Conservation (phyloP, 805 yeast species). For the Wickerhamomyces pijperi region DNA sequence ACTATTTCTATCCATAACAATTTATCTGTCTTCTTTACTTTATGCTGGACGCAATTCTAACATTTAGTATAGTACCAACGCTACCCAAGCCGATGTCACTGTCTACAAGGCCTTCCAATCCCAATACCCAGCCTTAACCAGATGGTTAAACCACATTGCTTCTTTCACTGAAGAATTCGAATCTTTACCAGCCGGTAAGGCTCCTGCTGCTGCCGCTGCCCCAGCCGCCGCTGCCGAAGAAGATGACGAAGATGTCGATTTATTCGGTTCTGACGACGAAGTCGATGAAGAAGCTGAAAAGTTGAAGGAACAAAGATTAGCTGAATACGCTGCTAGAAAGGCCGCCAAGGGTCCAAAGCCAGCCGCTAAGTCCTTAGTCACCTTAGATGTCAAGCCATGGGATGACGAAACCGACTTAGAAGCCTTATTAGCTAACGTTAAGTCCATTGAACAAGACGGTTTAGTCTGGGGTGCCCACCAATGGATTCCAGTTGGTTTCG, state of each 20-base stretch:
- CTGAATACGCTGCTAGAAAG: slow-evolving; percentile 96
- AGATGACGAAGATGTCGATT: slow-evolving; percentile 86
- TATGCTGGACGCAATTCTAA: slow-evolving; percentile 8
- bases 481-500: slow-evolving; percentile 96
- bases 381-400: slow-evolving; percentile 99
- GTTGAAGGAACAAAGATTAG: slow-evolving; percentile 94
- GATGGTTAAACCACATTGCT: slow-evolving; percentile 99
- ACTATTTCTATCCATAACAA: too few species aligned
- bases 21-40: background rate
- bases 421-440: slow-evolving; percentile 76
- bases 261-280: slow-evolving; percentile 89
- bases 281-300: slow-evolving; percentile 96
- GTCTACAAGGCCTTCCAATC: slow-evolving; percentile 90
- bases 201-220: slow-evolving; percentile 40
- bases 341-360: slow-evolving; percentile 96
- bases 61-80: slow-evolving; percentile 50
- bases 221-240: slow-evolving; percentile 57
- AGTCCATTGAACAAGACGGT: slow-evolving; percentile 83
- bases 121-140: slow-evolving; percentile 86
- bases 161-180: slow-evolving; percentile 80
- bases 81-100: slow-evolving; percentile 92
- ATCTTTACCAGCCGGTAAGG: slow-evolving; percentile 65
- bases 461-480: slow-evolving; percentile 96
- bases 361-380: slow-evolving; percentile 95
- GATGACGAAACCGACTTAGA: slow-evolving; percentile 98